phyloP scores from a whole-genome alignment of 1,284 basidiomycete species.

The Vanrija humicola region DNA sequence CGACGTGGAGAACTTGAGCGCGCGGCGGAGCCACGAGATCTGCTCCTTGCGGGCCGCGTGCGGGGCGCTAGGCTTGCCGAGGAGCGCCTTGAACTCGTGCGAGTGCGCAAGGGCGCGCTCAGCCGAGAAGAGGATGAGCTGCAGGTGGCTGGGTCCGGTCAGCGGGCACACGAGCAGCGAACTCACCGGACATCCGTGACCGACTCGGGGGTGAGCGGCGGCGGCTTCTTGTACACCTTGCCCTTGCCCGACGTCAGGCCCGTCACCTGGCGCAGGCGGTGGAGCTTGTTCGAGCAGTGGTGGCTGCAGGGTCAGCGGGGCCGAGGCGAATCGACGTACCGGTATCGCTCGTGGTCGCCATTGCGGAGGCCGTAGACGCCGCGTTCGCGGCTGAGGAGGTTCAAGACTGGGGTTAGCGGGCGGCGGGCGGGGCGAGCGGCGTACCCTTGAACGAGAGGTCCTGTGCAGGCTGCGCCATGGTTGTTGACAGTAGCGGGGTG shows the following conservation, averaged over 20 bases:
- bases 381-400: slow-evolving; percentile 67
- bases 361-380: slow-evolving; percentile 86
- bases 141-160: slow-evolving; percentile 51
- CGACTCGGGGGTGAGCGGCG: slow-evolving; percentile 60
- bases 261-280: slow-evolving; percentile 76
- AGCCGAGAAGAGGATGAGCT: slow-evolving; percentile 79
- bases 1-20: slow-evolving; percentile 75
- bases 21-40: slow-evolving; percentile 67
- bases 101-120: slow-evolving; percentile 90
- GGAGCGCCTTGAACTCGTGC: slow-evolving; percentile 63
- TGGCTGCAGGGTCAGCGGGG: slow-evolving; percentile 55
- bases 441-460: slow-evolving; percentile 41
- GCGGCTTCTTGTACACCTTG: slow-evolving; percentile 78
- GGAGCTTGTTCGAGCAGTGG: slow-evolving; percentile 84
- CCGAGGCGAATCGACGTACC: slow-evolving; percentile 51
- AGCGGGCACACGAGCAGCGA: not conserved
- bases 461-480: slow-evolving; percentile 2
- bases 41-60: slow-evolving; percentile 30
- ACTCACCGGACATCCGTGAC: slow-evolving; percentile 74
- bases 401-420: slow-evolving; percentile 43
- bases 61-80: slow-evolving; percentile 25
- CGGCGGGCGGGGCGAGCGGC: not conserved
- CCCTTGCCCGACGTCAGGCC: slow-evolving; percentile 85
- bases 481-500: not conserved
- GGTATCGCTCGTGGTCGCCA: slow-evolving; percentile 78